phyloP scores from a whole-genome alignment of 805 yeast genomes.

The Metschnikowia drakensbergensis region DNA sequence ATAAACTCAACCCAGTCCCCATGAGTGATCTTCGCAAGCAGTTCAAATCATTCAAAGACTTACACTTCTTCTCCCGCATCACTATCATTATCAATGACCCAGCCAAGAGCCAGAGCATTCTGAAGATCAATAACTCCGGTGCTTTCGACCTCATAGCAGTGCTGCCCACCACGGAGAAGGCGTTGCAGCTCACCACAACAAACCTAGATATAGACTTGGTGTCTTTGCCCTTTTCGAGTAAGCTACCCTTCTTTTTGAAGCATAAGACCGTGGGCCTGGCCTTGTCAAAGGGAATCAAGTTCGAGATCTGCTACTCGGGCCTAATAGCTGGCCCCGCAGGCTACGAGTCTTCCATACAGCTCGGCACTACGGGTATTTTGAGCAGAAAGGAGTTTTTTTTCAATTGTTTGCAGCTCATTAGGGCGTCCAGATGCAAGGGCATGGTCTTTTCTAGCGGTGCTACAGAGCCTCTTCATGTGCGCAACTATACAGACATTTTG shows the following conservation, averaged over 20 bases:
- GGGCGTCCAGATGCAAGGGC: constrained; percentile 82
- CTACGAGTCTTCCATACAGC: constrained; percentile 18
- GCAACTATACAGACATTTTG: constrained; percentile 66
- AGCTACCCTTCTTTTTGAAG: constrained; percentile 72
- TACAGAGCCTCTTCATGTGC: constrained; percentile 46
- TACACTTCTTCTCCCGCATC: constrained; percentile 57
- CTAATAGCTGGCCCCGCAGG: constrained; percentile 42
- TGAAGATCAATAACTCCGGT: constrained; percentile 37
- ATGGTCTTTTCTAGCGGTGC: constrained; percentile 79
- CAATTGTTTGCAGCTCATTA: constrained; percentile 66
- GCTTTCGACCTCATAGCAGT: constrained; percentile 78
- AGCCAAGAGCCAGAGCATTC: constrained; percentile 62
- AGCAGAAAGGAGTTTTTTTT: constrained; percentile 61
- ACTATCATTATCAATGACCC: constrained; percentile 78
- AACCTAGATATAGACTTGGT: constrained; percentile 78
- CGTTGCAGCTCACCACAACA: constrained; percentile 68
- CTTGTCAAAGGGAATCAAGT: constrained; percentile 71
- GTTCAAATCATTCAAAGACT: constrained; percentile 28
- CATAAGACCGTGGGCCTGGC: constrained; percentile 86
- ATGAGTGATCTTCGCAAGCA: constrained; percentile 26
- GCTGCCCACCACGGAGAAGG: constrained; percentile 75
- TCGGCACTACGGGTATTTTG: constrained; percentile 27
- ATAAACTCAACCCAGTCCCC: constrained; percentile 46
- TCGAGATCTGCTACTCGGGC: constrained; percentile 71
- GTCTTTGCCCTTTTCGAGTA: constrained; percentile 60